Evolutionary conservation across 2,329 filamentous ascomycete species (phyloP).

Genomic region (Colletotrichum noveboracense): DNA sequence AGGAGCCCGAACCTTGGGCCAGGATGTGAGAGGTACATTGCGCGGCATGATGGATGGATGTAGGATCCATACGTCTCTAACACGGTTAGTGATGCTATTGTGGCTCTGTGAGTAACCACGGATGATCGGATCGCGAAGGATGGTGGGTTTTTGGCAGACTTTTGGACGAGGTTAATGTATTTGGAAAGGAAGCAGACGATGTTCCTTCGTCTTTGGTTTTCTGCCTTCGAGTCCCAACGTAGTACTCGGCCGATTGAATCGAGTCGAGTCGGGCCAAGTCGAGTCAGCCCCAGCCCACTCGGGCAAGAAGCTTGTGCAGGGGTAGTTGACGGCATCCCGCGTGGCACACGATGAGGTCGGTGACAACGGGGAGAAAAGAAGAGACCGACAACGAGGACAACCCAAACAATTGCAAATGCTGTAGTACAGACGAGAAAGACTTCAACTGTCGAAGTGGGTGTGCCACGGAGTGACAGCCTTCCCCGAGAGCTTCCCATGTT

Average conservation of each 20-base stretch:
- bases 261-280: not conserved
- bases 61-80: not conserved
- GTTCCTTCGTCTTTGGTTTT: not conserved
- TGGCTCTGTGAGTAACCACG: not conserved
- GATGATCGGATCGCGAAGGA: not conserved
- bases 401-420: not conserved
- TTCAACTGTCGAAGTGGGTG: not conserved
- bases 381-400: not conserved
- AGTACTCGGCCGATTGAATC: not conserved
- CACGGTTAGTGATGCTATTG: not conserved
- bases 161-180: not conserved
- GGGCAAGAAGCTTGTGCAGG: not conserved
- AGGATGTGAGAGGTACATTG: not conserved
- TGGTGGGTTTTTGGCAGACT: not conserved
- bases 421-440: not conserved
- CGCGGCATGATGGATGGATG: not conserved
- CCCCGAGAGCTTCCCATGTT: not conserved
- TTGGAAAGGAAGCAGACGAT: not conserved
- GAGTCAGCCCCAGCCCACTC: not conserved
- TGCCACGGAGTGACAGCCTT: not conserved
- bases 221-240: not conserved
- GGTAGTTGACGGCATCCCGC: not conserved
- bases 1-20: not conserved
- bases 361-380: not conserved
- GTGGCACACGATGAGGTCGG: not conserved